Base-by-base conservation (phyloP, 2,329 filamentous ascomycete genomes). In the Cadophora sp. region DNA sequence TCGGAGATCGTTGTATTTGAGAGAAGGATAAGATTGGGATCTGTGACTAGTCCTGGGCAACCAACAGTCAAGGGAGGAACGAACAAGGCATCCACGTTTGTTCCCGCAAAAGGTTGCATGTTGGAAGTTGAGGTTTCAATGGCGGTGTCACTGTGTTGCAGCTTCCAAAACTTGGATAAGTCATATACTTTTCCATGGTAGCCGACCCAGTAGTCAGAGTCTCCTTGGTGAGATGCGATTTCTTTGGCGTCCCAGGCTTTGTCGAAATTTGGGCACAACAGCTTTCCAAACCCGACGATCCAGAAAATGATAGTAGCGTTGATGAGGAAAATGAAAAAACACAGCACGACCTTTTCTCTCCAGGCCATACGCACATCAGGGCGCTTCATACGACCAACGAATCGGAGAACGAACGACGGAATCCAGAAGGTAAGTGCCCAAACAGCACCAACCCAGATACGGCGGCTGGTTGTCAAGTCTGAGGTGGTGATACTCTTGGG, bases 331-430 rank as follows among this genome's bases (percentile, higher is more conserved):
- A 99, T 98, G 63, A 97, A 75, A 68, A 92, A 83, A 58, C 94
- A 89, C 12, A 99, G 83, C 0, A 96, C 91, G 12, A 99, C 62
- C 81, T 99, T 99, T 77, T 99, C 96, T 80, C 96, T 88, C 96
- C 96, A 99, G 0, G 96, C 96, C 88, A 97, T 92, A 29, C 96
- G 92, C 9, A 99, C 93, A 81, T 99, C 96, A 1, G 94, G 96
- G 65, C 96, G 90, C 81, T 97, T 97, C 96, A 99, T 99, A 26
- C 95, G 92, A 37, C 96, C 96, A 67, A 98, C 77, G 68, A 85
- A 91, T n/a, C 87, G 87, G 19, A 99, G 88, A 1, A 92, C 73
- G 59, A 93, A 92, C 0, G 95, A 98, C 0, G 96, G 96, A 73
- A 97, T 96, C 92, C 92, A 98, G 78, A 93, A 98, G 0, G 96